These are phyloP conservation scores for Peronospora tabacina DNA, from an alignment of 352 stramenopile genomes.

Conservation along the genomic window DNA sequence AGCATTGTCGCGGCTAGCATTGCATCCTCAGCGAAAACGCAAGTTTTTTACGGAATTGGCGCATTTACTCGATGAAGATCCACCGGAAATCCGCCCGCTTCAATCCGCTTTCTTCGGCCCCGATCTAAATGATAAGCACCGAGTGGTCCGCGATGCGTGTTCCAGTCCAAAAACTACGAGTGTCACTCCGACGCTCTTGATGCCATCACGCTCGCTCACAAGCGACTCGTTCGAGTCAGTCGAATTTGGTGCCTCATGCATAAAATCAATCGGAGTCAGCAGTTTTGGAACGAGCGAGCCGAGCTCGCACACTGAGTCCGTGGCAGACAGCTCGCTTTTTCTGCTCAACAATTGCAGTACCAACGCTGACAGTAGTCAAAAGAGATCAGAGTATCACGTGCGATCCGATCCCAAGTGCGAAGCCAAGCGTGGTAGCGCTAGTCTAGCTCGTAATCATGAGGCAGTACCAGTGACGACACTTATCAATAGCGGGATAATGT, in stretches of 20 bases:
- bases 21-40: slow-evolving; percentile 64
- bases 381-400: slow-evolving; percentile 11
- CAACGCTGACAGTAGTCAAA: slow-evolving; percentile 11
- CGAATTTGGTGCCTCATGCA: slow-evolving; percentile 28
- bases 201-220: slow-evolving; percentile 21
- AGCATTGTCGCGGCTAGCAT: slow-evolving; percentile 7
- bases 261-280: slow-evolving; percentile 3
- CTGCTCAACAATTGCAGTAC: slow-evolving; percentile 22
- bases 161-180: slow-evolving; percentile 10
- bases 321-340: slow-evolving; percentile 49
- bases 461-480: slow-evolving; percentile 26
- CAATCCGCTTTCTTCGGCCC: slow-evolving; percentile 29
- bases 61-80: slow-evolving; percentile 37
- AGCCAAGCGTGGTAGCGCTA: slow-evolving; percentile 9
- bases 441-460: slow-evolving; percentile 3
- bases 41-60: slow-evolving; percentile 72
- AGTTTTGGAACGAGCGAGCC: slow-evolving; percentile 27
- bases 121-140: slow-evolving; percentile 6
- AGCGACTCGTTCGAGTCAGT: slow-evolving; percentile 42
- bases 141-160: neutral
- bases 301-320: slow-evolving; percentile 42
- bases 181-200: neutral
- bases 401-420: slow-evolving; percentile 19
- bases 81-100: slow-evolving; percentile 28
- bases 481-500: slow-evolving; percentile 27